Conservation (phyloP, 1,284 basidiomycete genomes). For the Ceratobasidium sp. region DNA sequence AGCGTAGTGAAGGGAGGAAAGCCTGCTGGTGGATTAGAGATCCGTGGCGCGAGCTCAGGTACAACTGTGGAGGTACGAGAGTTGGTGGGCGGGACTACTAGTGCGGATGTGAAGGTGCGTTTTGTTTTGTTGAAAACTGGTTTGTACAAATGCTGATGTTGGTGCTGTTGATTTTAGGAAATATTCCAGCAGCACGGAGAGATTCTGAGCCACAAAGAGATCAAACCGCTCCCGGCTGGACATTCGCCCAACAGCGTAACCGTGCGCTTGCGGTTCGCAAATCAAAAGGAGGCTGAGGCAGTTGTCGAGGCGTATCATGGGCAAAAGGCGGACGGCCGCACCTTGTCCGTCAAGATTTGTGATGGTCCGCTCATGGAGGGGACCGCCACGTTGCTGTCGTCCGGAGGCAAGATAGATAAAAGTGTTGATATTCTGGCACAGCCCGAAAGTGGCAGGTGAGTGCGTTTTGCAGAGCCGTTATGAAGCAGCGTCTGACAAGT, state of each 20-base stretch:
- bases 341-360: slow-evolving; percentile 42
- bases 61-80: slow-evolving; percentile 44
- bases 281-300: slow-evolving; percentile 37
- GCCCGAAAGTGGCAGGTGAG: slow-evolving; percentile 36
- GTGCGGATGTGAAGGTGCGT: slow-evolving; percentile 45
- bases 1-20: not conserved
- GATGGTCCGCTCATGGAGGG: slow-evolving; percentile 31
- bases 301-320: slow-evolving; percentile 42
- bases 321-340: slow-evolving; percentile 44
- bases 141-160: not conserved
- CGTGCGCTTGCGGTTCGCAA: slow-evolving; percentile 43
- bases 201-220: slow-evolving; percentile 42
- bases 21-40: slow-evolving; percentile 28
- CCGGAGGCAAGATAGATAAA: slow-evolving; percentile 36
- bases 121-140: not conserved
- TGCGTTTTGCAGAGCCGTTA: slow-evolving; percentile 2
- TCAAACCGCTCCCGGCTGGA: slow-evolving; percentile 41
- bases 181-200: slow-evolving; percentile 44
- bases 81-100: slow-evolving; percentile 42
- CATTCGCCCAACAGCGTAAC: slow-evolving; percentile 39
- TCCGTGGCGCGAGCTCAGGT: slow-evolving; percentile 38
- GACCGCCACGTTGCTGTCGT: slow-evolving; percentile 30
- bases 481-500: no score
- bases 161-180: slow-evolving; percentile 20
- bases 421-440: slow-evolving; percentile 41